phyloP scores from a whole-genome alignment of 495 filamentous ascomycete genomes.

The Chaetomium fimeti region DNA sequence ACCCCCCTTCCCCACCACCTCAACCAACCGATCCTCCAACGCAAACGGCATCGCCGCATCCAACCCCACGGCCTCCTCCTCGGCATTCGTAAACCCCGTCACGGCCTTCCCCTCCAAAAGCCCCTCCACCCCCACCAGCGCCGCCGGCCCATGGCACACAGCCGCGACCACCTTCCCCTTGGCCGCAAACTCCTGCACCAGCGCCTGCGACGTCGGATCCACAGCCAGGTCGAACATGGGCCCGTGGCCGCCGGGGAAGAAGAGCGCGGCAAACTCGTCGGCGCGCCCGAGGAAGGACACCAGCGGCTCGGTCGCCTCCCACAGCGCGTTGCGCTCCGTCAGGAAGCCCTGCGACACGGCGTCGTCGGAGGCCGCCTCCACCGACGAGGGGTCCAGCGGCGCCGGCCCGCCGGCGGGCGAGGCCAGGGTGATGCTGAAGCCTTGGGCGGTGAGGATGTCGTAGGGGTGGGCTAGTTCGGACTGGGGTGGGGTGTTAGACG shows the following conservation, averaged over 20 bases:
- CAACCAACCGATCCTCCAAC: constrained; percentile 59
- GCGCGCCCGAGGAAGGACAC: constrained; percentile 51
- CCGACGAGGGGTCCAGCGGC: constrained; percentile 64
- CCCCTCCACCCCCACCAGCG: constrained; percentile 55
- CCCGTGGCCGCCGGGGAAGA: constrained; percentile 76
- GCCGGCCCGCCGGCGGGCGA: constrained; percentile 67
- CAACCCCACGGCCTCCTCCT: constrained; percentile 58
- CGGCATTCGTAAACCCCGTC: constrained; percentile 67
- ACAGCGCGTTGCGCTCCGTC: constrained; percentile 52
- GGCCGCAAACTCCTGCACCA: constrained; percentile 60
- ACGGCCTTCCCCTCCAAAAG: constrained; percentile 57
- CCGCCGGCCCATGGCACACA: constrained; percentile 69
- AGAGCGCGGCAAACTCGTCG: constrained; percentile 65
- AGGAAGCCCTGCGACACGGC: constrained; percentile 52
- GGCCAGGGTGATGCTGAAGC: constrained; percentile 58
- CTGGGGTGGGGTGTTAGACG: constrained; percentile 27
- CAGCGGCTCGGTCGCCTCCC: constrained; percentile 62
- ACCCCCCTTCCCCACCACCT: constrained; percentile 52
- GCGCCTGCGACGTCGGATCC: constrained; percentile 50
- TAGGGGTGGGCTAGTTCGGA: constrained; percentile 73
- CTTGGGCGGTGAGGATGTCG: constrained; percentile 52
- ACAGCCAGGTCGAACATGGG: constrained; percentile 69
- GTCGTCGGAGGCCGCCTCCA: constrained; percentile 61
- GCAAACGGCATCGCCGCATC: constrained; percentile 59
- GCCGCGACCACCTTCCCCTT: constrained; percentile 62